phyloP scores from a whole-genome alignment of 352 stramenopile species.

The Pythium phragmitis region DNA sequence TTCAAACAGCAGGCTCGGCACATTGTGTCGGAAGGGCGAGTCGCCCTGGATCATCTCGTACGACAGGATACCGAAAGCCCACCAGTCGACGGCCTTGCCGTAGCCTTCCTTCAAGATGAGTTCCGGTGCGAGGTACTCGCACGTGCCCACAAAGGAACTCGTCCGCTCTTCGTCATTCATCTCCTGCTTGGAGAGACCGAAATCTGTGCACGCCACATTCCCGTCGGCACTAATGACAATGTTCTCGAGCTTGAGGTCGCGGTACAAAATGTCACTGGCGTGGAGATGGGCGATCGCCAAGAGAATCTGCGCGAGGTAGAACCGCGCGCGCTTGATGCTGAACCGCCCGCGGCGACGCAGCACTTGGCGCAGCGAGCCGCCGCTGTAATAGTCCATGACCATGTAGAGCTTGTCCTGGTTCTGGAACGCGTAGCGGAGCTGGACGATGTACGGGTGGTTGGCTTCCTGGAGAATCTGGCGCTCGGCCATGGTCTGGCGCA shows the following conservation, averaged over 20 bases:
- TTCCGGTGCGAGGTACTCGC: conserved; percentile 71
- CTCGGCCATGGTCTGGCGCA: conserved; percentile 78
- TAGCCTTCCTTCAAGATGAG: conserved; percentile 73
- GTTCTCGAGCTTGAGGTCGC: conserved; percentile 76
- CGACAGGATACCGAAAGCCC: conserved; percentile 71
- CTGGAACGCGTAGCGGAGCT: conserved; percentile 75
- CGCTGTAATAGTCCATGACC: conserved; percentile 83
- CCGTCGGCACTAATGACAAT: conserved; percentile 71
- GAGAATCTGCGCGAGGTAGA: conserved; percentile 69
- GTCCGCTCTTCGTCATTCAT: conserved; percentile 68
- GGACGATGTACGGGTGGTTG: conserved; percentile 76
- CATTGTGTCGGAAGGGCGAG: conserved; percentile 69
- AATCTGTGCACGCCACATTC: conserved; percentile 71
- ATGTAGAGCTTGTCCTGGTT: conserved; percentile 84
- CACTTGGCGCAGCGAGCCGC: conserved; percentile 63
- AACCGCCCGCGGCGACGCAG: conserved; percentile 62
- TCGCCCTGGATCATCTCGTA: conserved; percentile 79
- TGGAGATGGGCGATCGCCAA: conserved; percentile 67
- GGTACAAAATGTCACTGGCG: conserved; percentile 65
- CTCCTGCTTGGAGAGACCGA: conserved; percentile 73
- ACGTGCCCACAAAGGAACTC: conserved; percentile 73
- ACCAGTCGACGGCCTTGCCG: conserved; percentile 73
- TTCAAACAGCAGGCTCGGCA: conserved; percentile 67
- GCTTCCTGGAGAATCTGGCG: conserved; percentile 71
- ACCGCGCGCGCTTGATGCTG: conserved; percentile 68